These are phyloP conservation scores for Chloromonas sp. DNA, from an alignment of 163 green algal genomes.

Conservation along the genomic window DNA sequence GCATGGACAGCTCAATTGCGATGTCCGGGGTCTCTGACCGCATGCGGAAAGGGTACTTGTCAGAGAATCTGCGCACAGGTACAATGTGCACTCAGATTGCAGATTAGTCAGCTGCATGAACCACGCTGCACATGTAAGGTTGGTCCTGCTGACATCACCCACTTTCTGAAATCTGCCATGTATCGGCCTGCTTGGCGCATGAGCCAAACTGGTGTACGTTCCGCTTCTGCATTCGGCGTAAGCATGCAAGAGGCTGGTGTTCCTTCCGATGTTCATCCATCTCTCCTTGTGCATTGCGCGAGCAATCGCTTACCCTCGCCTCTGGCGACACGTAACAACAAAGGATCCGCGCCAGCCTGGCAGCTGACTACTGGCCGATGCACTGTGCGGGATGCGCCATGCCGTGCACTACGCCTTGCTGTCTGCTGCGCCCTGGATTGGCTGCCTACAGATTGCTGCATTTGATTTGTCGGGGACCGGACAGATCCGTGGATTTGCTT, in stretches of 20 bases:
- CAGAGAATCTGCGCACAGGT: slow-evolving; percentile 64
- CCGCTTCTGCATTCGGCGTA: slow-evolving; percentile 58
- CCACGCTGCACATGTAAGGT: neutral
- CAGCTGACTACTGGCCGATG: too few relatives aligned
- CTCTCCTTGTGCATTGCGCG: neutral
- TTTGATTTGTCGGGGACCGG: too few relatives aligned
- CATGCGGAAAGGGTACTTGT: slow-evolving; percentile 88
- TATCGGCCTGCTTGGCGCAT: slow-evolving; percentile 98
- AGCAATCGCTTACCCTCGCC: slow-evolving; percentile 62
- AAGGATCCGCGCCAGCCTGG: slow-evolving; percentile 49
- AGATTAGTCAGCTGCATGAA: neutral
- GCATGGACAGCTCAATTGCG: slow-evolving; percentile 92
- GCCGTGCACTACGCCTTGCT: too few relatives aligned
- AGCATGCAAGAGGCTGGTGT: too few relatives aligned
- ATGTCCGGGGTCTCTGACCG: slow-evolving; percentile 95
- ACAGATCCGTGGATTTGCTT: too few relatives aligned
- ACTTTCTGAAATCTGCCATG: slow-evolving; percentile 95
- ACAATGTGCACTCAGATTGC: neutral
- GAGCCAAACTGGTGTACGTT: slow-evolving; percentile 97
- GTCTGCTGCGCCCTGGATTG: too few relatives aligned
- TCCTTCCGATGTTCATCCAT: too few relatives aligned
- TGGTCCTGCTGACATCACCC: slow-evolving; percentile 9
- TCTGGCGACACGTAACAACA: slow-evolving; percentile 77
- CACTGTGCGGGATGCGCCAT: too few relatives aligned
- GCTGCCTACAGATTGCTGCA: too few relatives aligned